Base-by-base conservation (phyloP, 192 early-diverging fungal genomes). In the Diversispora eburnea region DNA sequence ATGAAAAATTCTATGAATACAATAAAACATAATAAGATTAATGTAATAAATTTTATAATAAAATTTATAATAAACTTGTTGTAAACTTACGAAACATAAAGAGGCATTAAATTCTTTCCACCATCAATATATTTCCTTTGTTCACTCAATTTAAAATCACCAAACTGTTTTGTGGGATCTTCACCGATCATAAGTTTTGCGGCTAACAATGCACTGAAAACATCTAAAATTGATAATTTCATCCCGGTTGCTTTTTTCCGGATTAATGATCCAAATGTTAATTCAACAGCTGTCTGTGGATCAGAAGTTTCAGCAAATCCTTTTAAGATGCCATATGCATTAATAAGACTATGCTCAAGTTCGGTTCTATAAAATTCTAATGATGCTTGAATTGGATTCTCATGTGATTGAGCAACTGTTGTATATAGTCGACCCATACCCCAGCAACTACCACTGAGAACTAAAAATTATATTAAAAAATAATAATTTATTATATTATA, bases 21-120 rank as follows among this genome's bases (percentile, higher is more conserved):
- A 33, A 33, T 48, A 71, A 39, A 69, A 52, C 52, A 17, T 17
- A 51, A 17, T 69, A 8, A 17, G n/a, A n/a, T n/a, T n/a, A 42
- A 13, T 33, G 3, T 45, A 56, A 10, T 41, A 8, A n/a, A 9
- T 1, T 5, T 33, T 33, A 33, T 33, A 33, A 33, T 33, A 33
- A 33, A 33, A 33, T 33, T 33, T 33, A 33, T 33, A 33, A 33
- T 33, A 33, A 33, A 1, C 25, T 33, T 33, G 25, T 33, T 33
- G 25, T 33, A 42, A 49, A 72, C 58, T 8, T 72, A 72, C 5
- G 85, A 87, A 2, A 89, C 90, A 72, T 94, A 92, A 48, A 94
- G 91, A 4, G 93, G 93, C 82, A 94, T 82, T 12, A 92, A 88
- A 20, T 80, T 77, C 33, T 75, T 75, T 0, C 89, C 93, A 73